Evolutionary conservation across 2,329 filamentous ascomycete genomes (phyloP), one percentile per base, ranked within the genome.

Genomic region (Xylaria sp.): DNA sequence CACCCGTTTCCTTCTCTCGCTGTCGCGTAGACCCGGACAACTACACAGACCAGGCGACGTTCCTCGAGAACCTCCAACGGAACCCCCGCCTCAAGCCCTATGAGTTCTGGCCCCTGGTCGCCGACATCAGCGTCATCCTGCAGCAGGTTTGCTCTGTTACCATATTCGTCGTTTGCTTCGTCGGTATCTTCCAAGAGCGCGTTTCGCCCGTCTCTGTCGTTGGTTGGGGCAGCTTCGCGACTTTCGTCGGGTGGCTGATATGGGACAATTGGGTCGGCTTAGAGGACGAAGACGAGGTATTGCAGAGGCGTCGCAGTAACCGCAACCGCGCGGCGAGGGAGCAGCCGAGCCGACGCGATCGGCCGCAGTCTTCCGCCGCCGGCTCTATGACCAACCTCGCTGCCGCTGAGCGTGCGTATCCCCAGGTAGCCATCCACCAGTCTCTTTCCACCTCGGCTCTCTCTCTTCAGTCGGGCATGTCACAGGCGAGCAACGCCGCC

Each of bases 101-200:
- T 81, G 94, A 98, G 78, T 99, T 99, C 81, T 99, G 96, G 95
- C 94, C 94, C 9, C 86, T 99, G 41, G 94, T 98, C 60, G 93
- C 94, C 66, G 95, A 98, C 80, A 95, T 93, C 15, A 98, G 95
- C 2, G 94, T 98, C 68, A 98, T 99, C 74, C 92, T 98, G 20
- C 96, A 99, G 80, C 96, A 99, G 80, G 92, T 98, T 58, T 97
- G 94, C 80, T 97, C 94, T 8, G 94, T 98, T 70, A 92, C 92
- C 63, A 95, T 99, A 66, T 99, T 98, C 78, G 88, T 97, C 70
- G 94, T 95, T 73, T 97, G 93, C 81, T 99, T 99, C 78, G 90
- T 94, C 18, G 94, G 90, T 63, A 99, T 99, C 70, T 92, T 92
- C 74, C 90, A 95, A 75, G 90, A 94, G 74, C 89, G 94, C 48